These are phyloP conservation scores for Hypomontagnella submonticulosa DNA, from an alignment of 495 filamentous ascomycete species.

Conservation along the genomic window DNA sequence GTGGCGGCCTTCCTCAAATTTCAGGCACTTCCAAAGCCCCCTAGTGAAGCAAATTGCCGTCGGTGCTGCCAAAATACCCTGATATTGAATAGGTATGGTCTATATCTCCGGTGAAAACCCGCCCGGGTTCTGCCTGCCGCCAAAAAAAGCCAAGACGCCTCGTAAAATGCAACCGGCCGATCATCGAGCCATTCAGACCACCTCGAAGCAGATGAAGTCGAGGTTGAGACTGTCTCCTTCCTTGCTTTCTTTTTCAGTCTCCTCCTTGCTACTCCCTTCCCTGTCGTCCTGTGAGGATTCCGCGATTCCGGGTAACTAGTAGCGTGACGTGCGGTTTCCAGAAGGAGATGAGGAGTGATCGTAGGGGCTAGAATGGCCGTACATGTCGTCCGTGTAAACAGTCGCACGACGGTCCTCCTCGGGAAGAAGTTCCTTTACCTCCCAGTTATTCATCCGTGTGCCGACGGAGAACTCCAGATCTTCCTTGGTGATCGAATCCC, in stretches of 20 bases:
- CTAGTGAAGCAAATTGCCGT: slow-evolving; percentile 24
- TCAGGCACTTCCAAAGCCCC: too few relatives aligned
- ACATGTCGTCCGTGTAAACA: slow-evolving; percentile 74
- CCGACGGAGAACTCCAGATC: slow-evolving; percentile 98
- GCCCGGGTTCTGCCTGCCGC: slow-evolving; percentile 15
- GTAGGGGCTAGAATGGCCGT: slow-evolving; percentile 55
- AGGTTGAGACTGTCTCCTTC: too few relatives aligned
- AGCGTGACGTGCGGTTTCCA: slow-evolving; percentile 51
- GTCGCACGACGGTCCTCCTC: slow-evolving; percentile 87
- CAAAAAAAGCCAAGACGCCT: slow-evolving; percentile 35
- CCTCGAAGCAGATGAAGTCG: slow-evolving; percentile 23
- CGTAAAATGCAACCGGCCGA: slow-evolving; percentile 32
- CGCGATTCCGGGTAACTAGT: slow-evolving; percentile 41
- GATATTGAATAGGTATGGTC: slow-evolving; percentile 34
- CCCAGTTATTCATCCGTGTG: slow-evolving; percentile 95
- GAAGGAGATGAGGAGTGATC: slow-evolving; percentile 57
- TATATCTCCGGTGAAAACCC: slow-evolving; percentile 22
- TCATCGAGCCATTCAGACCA: slow-evolving; percentile 11
- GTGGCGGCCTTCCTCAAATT: too few relatives aligned
- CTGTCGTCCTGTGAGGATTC: slow-evolving; percentile 23
- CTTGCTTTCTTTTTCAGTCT: slow-evolving; percentile 9
- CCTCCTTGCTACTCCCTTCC: slow-evolving; percentile 8
- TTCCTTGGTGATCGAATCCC: slow-evolving; percentile 99
- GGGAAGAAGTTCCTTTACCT: slow-evolving; percentile 93
- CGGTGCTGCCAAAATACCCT: slow-evolving; percentile 29